These are phyloP conservation scores for Linnemannia hyalina DNA, from an alignment of 192 early-diverging fungal species.

Conservation along the genomic window DNA sequence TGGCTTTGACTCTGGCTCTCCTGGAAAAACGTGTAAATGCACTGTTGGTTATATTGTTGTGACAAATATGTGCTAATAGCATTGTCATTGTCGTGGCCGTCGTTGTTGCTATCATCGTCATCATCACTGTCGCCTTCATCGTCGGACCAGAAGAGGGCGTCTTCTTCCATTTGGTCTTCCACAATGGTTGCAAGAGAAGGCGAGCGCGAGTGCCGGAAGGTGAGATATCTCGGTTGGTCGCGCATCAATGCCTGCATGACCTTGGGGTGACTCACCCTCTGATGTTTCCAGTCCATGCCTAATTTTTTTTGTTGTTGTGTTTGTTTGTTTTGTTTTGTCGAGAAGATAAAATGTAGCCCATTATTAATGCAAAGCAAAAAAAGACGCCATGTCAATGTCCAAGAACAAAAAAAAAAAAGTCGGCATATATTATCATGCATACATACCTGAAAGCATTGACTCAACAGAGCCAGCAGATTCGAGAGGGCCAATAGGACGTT, in stretches of 20 bases:
- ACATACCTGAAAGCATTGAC: not conserved
- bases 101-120: not conserved
- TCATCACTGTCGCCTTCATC: not conserved
- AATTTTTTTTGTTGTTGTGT: not conserved
- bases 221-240: conserved; percentile 45
- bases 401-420: not conserved
- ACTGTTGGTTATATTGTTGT: not conserved
- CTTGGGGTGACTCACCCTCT: conserved; percentile 37
- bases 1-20: not conserved
- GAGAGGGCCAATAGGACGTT: not conserved
- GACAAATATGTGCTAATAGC: too few relatives aligned
- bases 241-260: conserved; percentile 43
- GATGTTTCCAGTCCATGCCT: conserved; percentile 38
- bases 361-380: too few relatives aligned
- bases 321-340: too few relatives aligned
- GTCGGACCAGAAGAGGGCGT: not conserved
- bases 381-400: too few relatives aligned
- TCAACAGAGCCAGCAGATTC: not conserved
- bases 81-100: not conserved
- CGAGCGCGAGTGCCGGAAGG: conserved; percentile 47
- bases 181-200: conserved; percentile 46
- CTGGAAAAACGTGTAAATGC: not conserved
- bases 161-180: conserved; percentile 32
- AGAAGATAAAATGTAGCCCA: too few relatives aligned
- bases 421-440: not conserved